Conservation (phyloP, 768 basidiomycete species). For the Lenzites betulinus region DNA sequence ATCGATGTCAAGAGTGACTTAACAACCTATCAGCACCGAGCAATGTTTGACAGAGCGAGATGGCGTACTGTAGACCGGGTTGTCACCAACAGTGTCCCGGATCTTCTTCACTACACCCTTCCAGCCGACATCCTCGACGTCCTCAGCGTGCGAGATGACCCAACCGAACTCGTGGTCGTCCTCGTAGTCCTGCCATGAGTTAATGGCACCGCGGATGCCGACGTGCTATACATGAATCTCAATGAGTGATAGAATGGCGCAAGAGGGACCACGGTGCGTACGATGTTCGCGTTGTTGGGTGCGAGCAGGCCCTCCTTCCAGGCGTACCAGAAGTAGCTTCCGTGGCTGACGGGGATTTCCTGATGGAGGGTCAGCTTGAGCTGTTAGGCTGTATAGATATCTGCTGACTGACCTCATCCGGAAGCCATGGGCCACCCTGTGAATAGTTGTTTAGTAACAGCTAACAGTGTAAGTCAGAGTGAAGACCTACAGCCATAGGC, state of each 20-base stretch:
- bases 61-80: conserved; percentile 35
- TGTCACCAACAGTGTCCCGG: conserved; percentile 35
- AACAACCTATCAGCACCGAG: too few relatives aligned
- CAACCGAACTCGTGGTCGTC: conserved; percentile 35
- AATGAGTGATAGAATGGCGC: neutral
- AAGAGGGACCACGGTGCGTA: conserved; percentile 9
- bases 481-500: conserved; percentile 5
- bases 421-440: conserved; percentile 32
- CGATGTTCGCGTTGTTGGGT: conserved; percentile 35
- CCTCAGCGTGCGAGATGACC: conserved; percentile 36
- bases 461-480: neutral
- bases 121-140: conserved; percentile 37
- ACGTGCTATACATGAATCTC: conserved; percentile 27
- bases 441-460: neutral
- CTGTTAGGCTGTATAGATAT: too few relatives aligned
- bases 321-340: conserved; percentile 38
- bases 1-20: conserved; percentile 26
- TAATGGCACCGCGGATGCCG: conserved; percentile 33
- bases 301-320: conserved; percentile 35
- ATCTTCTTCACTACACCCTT: conserved; percentile 36
- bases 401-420: conserved; percentile 22
- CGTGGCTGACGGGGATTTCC: conserved; percentile 35
- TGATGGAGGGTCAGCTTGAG: neutral
- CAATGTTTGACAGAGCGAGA: neutral
- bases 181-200: conserved; percentile 33